Base-by-base conservation (phyloP, 2,329 filamentous ascomycete genomes). In the Penicillium sp. region DNA sequence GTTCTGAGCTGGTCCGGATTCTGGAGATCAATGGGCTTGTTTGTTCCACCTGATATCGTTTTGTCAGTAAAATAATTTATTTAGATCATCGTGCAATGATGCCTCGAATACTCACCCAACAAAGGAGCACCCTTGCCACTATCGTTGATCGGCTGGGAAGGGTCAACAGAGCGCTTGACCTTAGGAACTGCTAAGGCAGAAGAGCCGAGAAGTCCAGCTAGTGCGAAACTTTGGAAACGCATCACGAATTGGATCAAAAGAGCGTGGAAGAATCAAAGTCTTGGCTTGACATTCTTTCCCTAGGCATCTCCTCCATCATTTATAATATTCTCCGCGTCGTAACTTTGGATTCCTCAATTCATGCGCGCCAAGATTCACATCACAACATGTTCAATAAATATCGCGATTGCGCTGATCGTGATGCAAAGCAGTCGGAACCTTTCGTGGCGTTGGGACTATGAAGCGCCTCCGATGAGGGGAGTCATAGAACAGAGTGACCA, bases 1-100 rank as follows among this genome's bases (percentile, higher is more conserved):
- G 77, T 76, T 12, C 83, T 84, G 1, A 89, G 78, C 61, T 85
- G 84, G 55, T 84, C 81, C 0, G 85, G 85, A 60, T 88, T 87
- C 55, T 84, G 78, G 2, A 83, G 68, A 60, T 88, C 86, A 20
- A 87, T 68, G 44, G 78, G 71, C 42, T 79, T 74, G 63, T 89
- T 85, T 18, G 85, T 88, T 23, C 84, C 86, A 13, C 85, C 86
- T 87, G 60, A 17, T 5, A 21, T 1, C n/a, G n/a, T n/a, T 13
- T 23, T 12, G 40, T 54, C 8, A 58, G 40, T 29, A 39, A 15
- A 7, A n/a, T 4, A 15, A 3, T 6, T 2, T 34, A 18, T 34
- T 34, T 4, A 1, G 7, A 13, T 8, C n/a, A 10, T 10, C 30
- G 7, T 8, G 12, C 20, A 29, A n/a, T 6, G 8, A 3, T 18